These are phyloP conservation scores for Kernera saxatilis DNA, from an alignment of 345 rosid species.

Conservation along the genomic window DNA sequence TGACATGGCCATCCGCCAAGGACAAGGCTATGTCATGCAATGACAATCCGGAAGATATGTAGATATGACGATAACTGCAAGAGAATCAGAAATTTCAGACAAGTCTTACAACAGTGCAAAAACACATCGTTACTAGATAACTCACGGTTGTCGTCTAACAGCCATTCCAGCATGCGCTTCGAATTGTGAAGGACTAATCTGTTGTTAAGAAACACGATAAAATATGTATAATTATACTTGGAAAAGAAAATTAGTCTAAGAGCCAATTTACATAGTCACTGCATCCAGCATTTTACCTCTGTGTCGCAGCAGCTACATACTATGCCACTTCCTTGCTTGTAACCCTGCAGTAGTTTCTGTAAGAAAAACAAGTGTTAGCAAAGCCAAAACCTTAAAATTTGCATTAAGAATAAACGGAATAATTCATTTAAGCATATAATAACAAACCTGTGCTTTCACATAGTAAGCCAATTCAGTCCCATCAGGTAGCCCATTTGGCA, in stretches of 20 bases:
- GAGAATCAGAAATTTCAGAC: slow-evolving; percentile 1
- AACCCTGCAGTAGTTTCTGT: slow-evolving; percentile 64
- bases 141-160: slow-evolving; percentile 93
- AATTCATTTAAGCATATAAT: background rate
- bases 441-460: slow-evolving; percentile 61
- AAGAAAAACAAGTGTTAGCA: slow-evolving; percentile 7
- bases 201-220: slow-evolving; percentile 19
- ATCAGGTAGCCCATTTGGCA: slow-evolving; percentile 86
- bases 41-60: slow-evolving; percentile 58
- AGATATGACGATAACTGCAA: slow-evolving; percentile 74
- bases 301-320: slow-evolving; percentile 65
- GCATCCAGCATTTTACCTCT: slow-evolving; percentile 42
- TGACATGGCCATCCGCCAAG: slow-evolving; percentile 60
- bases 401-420: background rate
- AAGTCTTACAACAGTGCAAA: background rate
- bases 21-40: slow-evolving; percentile 81
- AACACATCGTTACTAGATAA: slow-evolving; percentile 19
- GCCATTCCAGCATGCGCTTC: slow-evolving; percentile 99
- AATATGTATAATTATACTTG: background rate
- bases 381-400: background rate
- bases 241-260: background rate
- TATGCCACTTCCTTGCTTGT: slow-evolving; percentile 80
- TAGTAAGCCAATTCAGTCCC: slow-evolving; percentile 72
- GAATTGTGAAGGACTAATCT: slow-evolving; percentile 93
- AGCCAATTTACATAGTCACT: background rate